Conservation (phyloP, 1,284 basidiomycete species). For the Inonotus hispidus region DNA sequence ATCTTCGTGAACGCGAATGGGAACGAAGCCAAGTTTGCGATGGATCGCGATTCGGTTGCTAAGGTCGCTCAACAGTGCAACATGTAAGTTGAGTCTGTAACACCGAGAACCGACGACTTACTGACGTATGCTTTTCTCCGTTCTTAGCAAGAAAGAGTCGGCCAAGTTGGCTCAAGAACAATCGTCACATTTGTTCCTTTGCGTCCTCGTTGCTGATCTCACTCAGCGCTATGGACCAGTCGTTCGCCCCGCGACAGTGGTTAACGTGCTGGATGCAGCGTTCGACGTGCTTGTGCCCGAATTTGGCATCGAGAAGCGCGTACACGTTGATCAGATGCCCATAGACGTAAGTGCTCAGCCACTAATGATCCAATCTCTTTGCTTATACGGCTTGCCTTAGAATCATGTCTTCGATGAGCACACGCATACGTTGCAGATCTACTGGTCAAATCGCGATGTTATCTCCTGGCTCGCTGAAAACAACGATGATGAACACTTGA, state of each 20-base stretch:
- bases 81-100: slow-evolving; percentile 51
- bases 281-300: slow-evolving; percentile 94
- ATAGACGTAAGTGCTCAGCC: slow-evolving; percentile 63
- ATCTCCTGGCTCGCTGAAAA: slow-evolving; percentile 92
- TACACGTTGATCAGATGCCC: slow-evolving; percentile 98
- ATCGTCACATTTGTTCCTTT: slow-evolving; percentile 92
- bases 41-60: slow-evolving; percentile 96
- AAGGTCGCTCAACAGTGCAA: slow-evolving; percentile 98
- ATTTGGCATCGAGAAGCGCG: slow-evolving; percentile 96
- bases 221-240: slow-evolving; percentile 95
- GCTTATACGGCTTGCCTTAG: slow-evolving; percentile 32
- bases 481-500: slow-evolving; percentile 89
- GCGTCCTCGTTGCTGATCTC: slow-evolving; percentile 88
- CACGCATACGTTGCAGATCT: slow-evolving; percentile 82
- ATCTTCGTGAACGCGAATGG: slow-evolving; percentile 51
- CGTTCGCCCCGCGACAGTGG: slow-evolving; percentile 87
- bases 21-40: slow-evolving; percentile 84
- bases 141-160: slow-evolving; percentile 77
- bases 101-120: not conserved
- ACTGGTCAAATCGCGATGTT: slow-evolving; percentile 89
- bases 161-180: slow-evolving; percentile 93
- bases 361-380: not conserved
- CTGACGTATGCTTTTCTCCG: not conserved
- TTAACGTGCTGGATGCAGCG: slow-evolving; percentile 90
- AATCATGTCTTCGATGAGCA: slow-evolving; percentile 95